Evolutionary conservation across 371 early-diverging fungal species (phyloP).

Genomic region (Mortierella polycephala): DNA sequence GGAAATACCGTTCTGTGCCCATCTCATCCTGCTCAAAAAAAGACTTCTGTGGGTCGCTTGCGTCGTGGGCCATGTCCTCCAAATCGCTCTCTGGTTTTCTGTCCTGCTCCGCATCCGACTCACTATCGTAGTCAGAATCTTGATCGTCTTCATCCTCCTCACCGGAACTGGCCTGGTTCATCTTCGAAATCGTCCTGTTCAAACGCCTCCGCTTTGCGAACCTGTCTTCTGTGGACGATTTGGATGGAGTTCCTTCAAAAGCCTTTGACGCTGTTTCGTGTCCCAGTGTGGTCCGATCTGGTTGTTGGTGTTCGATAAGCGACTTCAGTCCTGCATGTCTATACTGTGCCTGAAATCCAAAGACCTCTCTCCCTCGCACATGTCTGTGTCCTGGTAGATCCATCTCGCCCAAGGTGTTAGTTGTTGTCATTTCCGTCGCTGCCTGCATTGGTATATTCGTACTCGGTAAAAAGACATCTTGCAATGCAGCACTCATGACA

Average conservation of each 20-base stretch:
- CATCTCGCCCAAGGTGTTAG: neutral
- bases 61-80: slow-evolving; percentile 48
- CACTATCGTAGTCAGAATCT: slow-evolving; percentile 14
- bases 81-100: slow-evolving; percentile 20
- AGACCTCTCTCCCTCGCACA: slow-evolving; percentile 37
- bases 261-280: no score
- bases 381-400: slow-evolving; percentile 1
- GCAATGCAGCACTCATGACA: slow-evolving; percentile 11
- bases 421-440: neutral
- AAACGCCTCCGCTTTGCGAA: slow-evolving; percentile 32
- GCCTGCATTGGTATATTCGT: neutral
- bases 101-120: slow-evolving; percentile 45
- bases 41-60: slow-evolving; percentile 46
- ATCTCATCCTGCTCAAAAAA: slow-evolving; percentile 57
- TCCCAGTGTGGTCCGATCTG: neutral
- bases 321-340: slow-evolving; percentile 26
- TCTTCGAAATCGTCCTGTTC: slow-evolving; percentile 23
- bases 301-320: slow-evolving; percentile 25
- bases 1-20: slow-evolving; percentile 81
- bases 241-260: neutral
- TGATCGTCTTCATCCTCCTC: slow-evolving; percentile 33
- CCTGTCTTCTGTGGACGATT: slow-evolving; percentile 3
- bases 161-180: slow-evolving; percentile 33
- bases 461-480: slow-evolving; percentile 44
- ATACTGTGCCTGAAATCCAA: slow-evolving; percentile 42